Percentiles rank a stretch among this genome's conserved stretches.
Evolutionary conservation across 2,329 filamentous ascomycete genomes (phyloP).

Genomic region (Colletotrichum sp.): DNA sequence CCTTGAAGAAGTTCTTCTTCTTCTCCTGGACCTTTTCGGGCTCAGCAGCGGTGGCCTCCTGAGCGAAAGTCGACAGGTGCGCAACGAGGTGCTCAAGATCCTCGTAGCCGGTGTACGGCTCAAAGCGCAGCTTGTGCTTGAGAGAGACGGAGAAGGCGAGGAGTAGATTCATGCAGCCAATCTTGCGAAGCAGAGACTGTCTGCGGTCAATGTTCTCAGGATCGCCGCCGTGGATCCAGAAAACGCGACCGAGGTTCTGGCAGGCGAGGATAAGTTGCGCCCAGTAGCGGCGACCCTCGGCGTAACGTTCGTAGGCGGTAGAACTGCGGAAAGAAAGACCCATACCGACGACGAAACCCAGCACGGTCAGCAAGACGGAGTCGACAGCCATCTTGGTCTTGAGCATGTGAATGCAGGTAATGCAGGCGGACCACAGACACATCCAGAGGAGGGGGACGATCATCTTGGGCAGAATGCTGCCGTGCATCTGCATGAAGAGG

Average conservation of each 20-base stretch:
- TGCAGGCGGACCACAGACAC: constrained; percentile 67
- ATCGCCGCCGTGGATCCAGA: constrained; percentile 81
- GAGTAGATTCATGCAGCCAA: constrained; percentile 78
- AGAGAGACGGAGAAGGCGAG: constrained; percentile 78
- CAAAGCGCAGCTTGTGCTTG: constrained; percentile 84
- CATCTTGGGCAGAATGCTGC: constrained; percentile 76
- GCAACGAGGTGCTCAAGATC: constrained; percentile 74
- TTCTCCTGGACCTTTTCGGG: constrained; percentile 33
- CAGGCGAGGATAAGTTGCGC: constrained; percentile 64
- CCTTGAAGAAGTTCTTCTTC: constrained; percentile 63
- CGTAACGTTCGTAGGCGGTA: constrained; percentile 77
- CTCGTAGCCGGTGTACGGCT: constrained; percentile 79
- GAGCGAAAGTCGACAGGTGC: constrained; percentile 79
- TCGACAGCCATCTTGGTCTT: constrained; percentile 41
- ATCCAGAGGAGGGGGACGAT: constrained; percentile 71
- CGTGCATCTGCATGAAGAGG: constrained; percentile 76
- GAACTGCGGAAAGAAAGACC: constrained; percentile 79
- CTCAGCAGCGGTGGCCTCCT: constrained; percentile 48
- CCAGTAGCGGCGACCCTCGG: constrained; percentile 69
- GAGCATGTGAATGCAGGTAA: constrained; percentile 61
- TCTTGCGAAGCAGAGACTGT: constrained; percentile 71
- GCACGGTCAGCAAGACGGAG: constrained; percentile 72
- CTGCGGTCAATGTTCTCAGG: constrained; percentile 57
- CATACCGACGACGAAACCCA: constrained; percentile 82
- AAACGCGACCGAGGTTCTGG: constrained; percentile 74